phyloP scores from a whole-genome alignment of 768 basidiomycete genomes.

The Russula sp. region DNA sequence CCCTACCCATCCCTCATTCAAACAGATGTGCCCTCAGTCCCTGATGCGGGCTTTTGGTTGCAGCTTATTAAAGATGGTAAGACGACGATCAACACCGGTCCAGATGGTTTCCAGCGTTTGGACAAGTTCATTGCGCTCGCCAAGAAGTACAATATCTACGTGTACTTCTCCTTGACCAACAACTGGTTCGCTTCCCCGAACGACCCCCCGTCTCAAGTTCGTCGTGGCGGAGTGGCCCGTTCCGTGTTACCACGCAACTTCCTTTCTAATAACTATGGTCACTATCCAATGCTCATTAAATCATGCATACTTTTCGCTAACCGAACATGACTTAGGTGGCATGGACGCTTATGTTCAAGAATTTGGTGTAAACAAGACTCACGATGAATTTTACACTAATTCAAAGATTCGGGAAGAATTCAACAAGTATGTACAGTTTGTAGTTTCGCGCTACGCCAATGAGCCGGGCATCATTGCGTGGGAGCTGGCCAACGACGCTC shows the following conservation, averaged over 20 bases:
- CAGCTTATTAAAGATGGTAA: slow-evolving; percentile 53
- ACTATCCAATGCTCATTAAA: neutral
- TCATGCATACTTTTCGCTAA: neutral
- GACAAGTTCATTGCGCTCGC: slow-evolving; percentile 52
- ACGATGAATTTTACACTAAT: slow-evolving; percentile 36
- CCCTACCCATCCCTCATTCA: neutral
- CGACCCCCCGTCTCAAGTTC: neutral
- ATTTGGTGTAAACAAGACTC: slow-evolving; percentile 26
- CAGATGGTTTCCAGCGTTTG: slow-evolving; percentile 56
- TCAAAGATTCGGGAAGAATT: slow-evolving; percentile 24
- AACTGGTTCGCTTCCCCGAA: slow-evolving; percentile 19
- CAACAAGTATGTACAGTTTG: slow-evolving; percentile 7
- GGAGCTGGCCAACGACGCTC: slow-evolving; percentile 23
- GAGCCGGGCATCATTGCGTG: slow-evolving; percentile 15
- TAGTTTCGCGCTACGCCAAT: slow-evolving; percentile 16
- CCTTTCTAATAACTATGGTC: slow-evolving; percentile 29
- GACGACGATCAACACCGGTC: slow-evolving; percentile 46
- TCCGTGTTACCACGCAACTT: slow-evolving; percentile 25
- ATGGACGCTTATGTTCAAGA: slow-evolving; percentile 34
- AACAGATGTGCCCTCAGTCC: slow-evolving; percentile 18
- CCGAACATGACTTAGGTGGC: slow-evolving; percentile 27
- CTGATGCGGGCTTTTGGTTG: slow-evolving; percentile 55
- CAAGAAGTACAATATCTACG: slow-evolving; percentile 43
- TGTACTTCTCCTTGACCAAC: slow-evolving; percentile 19
- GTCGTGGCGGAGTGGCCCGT: neutral